Percentiles rank a stretch among this genome's conserved stretches.
phyloP scores from a whole-genome alignment of 2,329 filamentous ascomycete species.

The Trichoderma afroharzianum region DNA sequence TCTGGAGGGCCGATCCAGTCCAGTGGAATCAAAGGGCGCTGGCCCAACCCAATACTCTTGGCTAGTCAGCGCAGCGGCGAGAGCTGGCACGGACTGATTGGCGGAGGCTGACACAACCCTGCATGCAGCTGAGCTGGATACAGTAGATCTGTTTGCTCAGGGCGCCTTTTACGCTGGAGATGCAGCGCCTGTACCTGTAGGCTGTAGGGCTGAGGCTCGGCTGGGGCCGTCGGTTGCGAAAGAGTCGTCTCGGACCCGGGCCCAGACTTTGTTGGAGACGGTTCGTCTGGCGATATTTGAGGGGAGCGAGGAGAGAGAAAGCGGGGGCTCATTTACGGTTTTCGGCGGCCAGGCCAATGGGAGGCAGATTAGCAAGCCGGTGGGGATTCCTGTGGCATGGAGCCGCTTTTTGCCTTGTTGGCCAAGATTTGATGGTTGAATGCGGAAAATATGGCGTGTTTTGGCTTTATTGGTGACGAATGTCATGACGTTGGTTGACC shows the following conservation, averaged over 20 bases:
- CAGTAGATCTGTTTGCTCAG: not conserved
- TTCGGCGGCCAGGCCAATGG: not conserved
- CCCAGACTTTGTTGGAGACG: constrained; percentile 3
- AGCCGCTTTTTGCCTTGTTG: not conserved
- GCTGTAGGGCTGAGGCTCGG: constrained; percentile 11
- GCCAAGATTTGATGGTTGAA: not conserved
- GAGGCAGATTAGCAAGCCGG: not conserved
- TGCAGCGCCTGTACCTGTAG: not conserved
- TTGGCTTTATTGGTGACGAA: not conserved
- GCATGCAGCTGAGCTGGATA: not conserved
- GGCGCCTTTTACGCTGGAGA: not conserved
- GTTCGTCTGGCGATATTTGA: not conserved
- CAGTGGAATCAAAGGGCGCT: not conserved
- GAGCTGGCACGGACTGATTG: constrained; percentile 4
- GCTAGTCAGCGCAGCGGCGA: not conserved
- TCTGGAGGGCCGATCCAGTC: not conserved
- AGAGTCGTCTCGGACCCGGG: constrained; percentile 8
- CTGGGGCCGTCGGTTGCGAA: constrained; percentile 3
- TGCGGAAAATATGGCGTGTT: not conserved
- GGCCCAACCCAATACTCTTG: not conserved
- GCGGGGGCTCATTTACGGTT: not conserved
- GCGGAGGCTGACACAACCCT: constrained; percentile 6
- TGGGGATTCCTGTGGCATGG: not conserved
- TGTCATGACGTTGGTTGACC: not conserved
- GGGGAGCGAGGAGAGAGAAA: not conserved